Conservation (phyloP, 2,329 filamentous ascomycete species). For the Cucurbitaria berberidis region DNA sequence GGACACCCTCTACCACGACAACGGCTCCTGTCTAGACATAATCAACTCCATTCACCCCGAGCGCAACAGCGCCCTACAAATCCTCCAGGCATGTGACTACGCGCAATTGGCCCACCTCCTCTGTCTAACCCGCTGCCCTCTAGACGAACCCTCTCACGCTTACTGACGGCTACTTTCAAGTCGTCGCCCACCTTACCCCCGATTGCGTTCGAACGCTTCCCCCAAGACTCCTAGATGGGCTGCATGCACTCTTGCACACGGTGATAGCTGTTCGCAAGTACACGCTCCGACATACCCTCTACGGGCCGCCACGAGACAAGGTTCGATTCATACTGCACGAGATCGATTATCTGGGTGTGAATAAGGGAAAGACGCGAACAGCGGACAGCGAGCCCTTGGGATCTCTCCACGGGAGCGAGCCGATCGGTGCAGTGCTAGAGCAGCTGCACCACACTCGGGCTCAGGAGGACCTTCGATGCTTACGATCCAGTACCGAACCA, state of each 20-base stretch:
- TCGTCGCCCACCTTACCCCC: constrained; percentile 24
- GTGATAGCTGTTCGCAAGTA: constrained; percentile 30
- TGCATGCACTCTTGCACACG: constrained; percentile 3
- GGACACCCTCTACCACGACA: constrained; percentile 40
- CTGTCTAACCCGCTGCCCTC: constrained; percentile 1
- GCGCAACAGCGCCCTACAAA: constrained; percentile 21
- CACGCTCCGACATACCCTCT: constrained; percentile 33
- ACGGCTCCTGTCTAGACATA: constrained; percentile 44
- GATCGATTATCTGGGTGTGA: constrained; percentile 20
- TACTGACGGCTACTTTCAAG: constrained; percentile 35
- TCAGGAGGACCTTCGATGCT: constrained; percentile 24
- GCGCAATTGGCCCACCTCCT: background rate
- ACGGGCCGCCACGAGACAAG: constrained; percentile 30
- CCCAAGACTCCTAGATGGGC: constrained; percentile 1
- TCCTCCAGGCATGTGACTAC: constrained; percentile 29
- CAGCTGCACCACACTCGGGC: constrained; percentile 20
- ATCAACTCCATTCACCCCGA: constrained; percentile 14
- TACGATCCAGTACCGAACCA: constrained; percentile 6
- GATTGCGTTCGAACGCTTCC: constrained; percentile 15
- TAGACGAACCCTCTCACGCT: constrained; percentile 30
- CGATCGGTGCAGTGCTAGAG: constrained; percentile 8
- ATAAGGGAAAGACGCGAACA: background rate
- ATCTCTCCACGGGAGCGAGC: constrained; percentile 13
- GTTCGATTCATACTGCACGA: constrained; percentile 30
- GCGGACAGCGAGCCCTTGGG: background rate